Evolutionary conservation across 768 basidiomycete species (phyloP), one percentile per base, ranked within the genome.

Genomic region (Thelephora aurantiotincta): DNA sequence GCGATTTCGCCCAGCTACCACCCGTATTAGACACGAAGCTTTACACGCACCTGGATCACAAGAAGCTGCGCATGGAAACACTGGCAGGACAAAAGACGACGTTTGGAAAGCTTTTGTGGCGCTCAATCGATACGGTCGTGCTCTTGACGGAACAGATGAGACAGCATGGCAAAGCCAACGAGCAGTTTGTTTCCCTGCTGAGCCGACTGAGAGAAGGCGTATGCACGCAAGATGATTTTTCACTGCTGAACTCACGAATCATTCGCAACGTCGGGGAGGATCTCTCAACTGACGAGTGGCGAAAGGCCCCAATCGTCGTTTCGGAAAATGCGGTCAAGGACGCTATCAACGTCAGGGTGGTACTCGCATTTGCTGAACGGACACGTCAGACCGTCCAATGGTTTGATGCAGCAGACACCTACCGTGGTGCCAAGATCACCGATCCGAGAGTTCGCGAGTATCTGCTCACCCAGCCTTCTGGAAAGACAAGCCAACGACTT

Each of bases 1-100:
- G 70, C 0, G 68, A 72, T 47, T 71, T 73, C 49, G 58, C 61
- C 0, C 71, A 73, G 44, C 49, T 68, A 2, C 62, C 68, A 0
- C 70, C 70, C 9, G 60, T 72, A 0, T 51, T 54, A 0, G 52
- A 63, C 5, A 58, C 37, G 0, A 47, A 54, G 1, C 45, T 70
- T 9, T 64, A 54, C 34, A 43, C 55, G 0, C 38, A 43, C 2
- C 23, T 62, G 0, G 20, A 38, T 13, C 38, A 41, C 0, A 6
- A 7, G 0, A 20, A 30, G 20, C 4, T 23, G 5, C 34, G 5
- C 13, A 18, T 13, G 33, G 20, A 22, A 18, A 50, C 20, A 51
- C 51, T 0, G 30, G 42, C 16, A 4, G 50, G 45, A 2, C 42
- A 63, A 34, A 48, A 59, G 0, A 49, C 43, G 0, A 51, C 63